A percentile compares a stretch with the other conserved stretches of the same genome.
phyloP scores from a whole-genome alignment of 768 basidiomycete species.

The Clitopilus hobsonii region DNA sequence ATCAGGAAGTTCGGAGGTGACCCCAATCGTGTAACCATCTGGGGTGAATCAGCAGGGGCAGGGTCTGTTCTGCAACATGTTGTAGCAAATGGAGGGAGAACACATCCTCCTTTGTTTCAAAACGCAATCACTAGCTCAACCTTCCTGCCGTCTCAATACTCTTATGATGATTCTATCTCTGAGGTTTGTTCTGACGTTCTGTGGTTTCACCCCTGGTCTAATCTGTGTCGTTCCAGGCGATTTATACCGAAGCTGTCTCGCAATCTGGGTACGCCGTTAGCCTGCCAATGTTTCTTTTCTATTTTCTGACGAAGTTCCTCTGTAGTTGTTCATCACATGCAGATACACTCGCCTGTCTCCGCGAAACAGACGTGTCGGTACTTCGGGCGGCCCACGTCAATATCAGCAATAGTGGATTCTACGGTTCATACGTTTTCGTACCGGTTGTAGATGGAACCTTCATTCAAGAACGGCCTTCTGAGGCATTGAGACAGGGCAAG shows the following conservation, averaged over 20 bases:
- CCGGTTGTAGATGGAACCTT: conserved; percentile 46
- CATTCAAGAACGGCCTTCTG: conserved; percentile 35
- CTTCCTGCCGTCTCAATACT: conserved; percentile 42
- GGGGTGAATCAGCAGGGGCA: conserved; percentile 51
- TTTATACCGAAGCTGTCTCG: conserved; percentile 27
- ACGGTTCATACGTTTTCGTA: conserved; percentile 31
- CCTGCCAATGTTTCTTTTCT: too few species aligned
- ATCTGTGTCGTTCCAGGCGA: conserved; percentile 19
- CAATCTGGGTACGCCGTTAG: conserved; percentile 37
- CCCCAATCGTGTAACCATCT: conserved; percentile 44
- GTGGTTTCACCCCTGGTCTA: too few species aligned
- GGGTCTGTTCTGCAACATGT: conserved; percentile 48
- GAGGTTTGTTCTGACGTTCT: conserved; percentile 21
- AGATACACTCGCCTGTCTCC: conserved; percentile 36
- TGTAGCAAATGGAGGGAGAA: conserved; percentile 40
- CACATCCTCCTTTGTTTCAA: conserved; percentile 37
- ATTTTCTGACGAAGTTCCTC: too few species aligned
- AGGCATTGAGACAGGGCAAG: conserved; percentile 28
- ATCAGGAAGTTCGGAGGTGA: conserved; percentile 59
- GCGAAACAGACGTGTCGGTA: conserved; percentile 21
- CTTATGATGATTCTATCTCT: conserved; percentile 34
- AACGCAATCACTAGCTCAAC: conserved; percentile 42
- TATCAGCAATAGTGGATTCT: conserved; percentile 27
- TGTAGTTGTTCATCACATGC: conserved; percentile 30
- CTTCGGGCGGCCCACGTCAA: conserved; percentile 29